A percentile compares a stretch with the other conserved stretches of the same genome.
Evolutionary conservation across 345 rosid genomes (phyloP).

Genomic region (Aegle marmelos): DNA sequence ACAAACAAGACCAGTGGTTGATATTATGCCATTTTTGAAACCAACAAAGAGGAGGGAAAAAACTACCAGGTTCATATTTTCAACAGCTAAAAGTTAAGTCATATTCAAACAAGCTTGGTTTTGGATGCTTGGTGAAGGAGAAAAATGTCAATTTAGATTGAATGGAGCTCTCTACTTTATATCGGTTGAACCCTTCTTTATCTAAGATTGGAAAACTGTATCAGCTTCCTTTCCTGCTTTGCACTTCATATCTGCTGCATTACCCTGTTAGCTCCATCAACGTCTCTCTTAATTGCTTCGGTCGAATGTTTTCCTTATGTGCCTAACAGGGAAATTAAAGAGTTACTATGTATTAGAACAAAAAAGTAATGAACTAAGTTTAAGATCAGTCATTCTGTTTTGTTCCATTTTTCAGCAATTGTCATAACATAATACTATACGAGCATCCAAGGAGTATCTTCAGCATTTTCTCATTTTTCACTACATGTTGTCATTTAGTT

Average conservation of each 20-base stretch:
- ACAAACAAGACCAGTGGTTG: background rate
- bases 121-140: background rate
- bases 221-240: slow-evolving; percentile 7
- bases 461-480: background rate
- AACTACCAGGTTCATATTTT: background rate
- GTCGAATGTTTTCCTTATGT: slow-evolving; percentile 30
- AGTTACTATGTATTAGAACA: background rate
- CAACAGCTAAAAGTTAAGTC: background rate
- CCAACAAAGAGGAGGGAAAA: background rate
- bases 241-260: background rate
- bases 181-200: background rate
- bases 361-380: background rate
- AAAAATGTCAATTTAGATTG: slow-evolving; percentile 1
- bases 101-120: background rate
- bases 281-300: slow-evolving; percentile 34
- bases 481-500: background rate
- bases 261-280: slow-evolving; percentile 28
- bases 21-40: background rate
- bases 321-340: slow-evolving; percentile 22
- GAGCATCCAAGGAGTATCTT: background rate
- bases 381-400: background rate
- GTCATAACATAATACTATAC: background rate
- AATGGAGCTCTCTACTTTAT: background rate
- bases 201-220: background rate
- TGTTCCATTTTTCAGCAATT: background rate